phyloP scores from a whole-genome alignment of 1,284 basidiomycete genomes.

The Mycena sp. region DNA sequence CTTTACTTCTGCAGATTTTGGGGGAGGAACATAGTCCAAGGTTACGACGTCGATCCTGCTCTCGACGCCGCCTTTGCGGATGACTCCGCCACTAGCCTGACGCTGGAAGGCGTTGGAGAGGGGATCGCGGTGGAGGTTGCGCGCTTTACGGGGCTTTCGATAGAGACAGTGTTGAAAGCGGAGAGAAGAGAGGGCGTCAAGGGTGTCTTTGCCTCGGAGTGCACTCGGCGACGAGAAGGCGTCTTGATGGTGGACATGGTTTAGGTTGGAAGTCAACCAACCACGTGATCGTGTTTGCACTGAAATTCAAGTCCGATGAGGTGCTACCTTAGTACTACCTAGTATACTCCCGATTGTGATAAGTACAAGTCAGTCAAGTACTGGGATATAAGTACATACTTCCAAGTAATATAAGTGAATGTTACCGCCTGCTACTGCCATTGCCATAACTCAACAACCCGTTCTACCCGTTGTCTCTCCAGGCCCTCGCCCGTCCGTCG shows the following conservation, averaged over 20 bases:
- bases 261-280: background rate
- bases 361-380: no score
- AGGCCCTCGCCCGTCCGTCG: slow-evolving; percentile 63
- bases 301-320: background rate
- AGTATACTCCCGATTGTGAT: no score
- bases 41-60: slow-evolving; percentile 78
- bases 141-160: slow-evolving; percentile 67
- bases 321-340: no score
- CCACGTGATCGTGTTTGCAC: slow-evolving; percentile 12
- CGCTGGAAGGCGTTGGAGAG: slow-evolving; percentile 64
- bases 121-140: slow-evolving; percentile 56
- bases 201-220: slow-evolving; percentile 77
- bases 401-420: no score
- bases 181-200: slow-evolving; percentile 72
- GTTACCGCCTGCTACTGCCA: slow-evolving; percentile 54
- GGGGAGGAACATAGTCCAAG: slow-evolving; percentile 60
- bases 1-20: slow-evolving; percentile 66
- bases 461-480: slow-evolving; percentile 76
- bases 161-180: slow-evolving; percentile 62
- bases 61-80: slow-evolving; percentile 80
- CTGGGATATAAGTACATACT: no score
- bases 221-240: slow-evolving; percentile 69
- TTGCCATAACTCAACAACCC: slow-evolving; percentile 72
- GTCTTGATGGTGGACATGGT: slow-evolving; percentile 58
- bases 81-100: slow-evolving; percentile 72